These are phyloP conservation scores for Nakazawaea pomicola DNA, from an alignment of 805 yeast species.

Conservation along the genomic window DNA sequence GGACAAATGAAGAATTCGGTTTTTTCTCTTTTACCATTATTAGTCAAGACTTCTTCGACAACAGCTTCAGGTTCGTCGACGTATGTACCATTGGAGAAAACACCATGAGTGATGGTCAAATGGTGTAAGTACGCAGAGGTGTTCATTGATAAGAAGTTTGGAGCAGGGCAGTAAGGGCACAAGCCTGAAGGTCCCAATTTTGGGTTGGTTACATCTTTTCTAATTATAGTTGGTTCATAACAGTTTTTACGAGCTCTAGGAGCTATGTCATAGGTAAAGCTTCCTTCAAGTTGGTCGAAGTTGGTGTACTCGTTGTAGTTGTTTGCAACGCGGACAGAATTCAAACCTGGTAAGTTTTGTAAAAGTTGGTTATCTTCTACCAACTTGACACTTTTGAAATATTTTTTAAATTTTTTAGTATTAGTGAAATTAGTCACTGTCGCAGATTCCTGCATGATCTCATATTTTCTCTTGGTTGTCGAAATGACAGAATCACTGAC, in stretches of 20 bases:
- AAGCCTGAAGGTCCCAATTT: background rate
- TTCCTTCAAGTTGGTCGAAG: background rate
- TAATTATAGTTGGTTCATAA: slow-evolving; percentile 8
- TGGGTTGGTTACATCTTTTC: background rate
- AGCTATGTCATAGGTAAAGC: slow-evolving; percentile 1
- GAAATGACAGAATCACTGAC: no score
- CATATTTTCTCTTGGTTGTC: background rate
- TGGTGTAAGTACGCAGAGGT: slow-evolving; percentile 27
- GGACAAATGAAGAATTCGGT: slow-evolving; percentile 9
- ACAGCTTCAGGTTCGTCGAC: slow-evolving; percentile 20
- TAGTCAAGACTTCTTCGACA: slow-evolving; percentile 1
- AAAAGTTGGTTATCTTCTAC: no score
- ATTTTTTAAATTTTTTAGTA: no score
- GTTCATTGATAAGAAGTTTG: slow-evolving; percentile 21
- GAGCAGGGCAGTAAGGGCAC: slow-evolving; percentile 8
- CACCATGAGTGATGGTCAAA: slow-evolving; percentile 26
- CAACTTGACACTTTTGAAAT: no score
- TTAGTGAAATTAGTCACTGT: no score
- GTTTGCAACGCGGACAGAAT: slow-evolving; percentile 2
- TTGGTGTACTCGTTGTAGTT: background rate
- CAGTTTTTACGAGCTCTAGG: slow-evolving; percentile 6
- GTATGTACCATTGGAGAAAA: slow-evolving; percentile 24
- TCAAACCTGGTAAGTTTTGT: slow-evolving; percentile 2
- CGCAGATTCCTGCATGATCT: background rate
- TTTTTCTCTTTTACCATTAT: slow-evolving; percentile 1